phyloP scores from a whole-genome alignment of 169 alveolate genomes.

The Cryptosporidium sp. region DNA sequence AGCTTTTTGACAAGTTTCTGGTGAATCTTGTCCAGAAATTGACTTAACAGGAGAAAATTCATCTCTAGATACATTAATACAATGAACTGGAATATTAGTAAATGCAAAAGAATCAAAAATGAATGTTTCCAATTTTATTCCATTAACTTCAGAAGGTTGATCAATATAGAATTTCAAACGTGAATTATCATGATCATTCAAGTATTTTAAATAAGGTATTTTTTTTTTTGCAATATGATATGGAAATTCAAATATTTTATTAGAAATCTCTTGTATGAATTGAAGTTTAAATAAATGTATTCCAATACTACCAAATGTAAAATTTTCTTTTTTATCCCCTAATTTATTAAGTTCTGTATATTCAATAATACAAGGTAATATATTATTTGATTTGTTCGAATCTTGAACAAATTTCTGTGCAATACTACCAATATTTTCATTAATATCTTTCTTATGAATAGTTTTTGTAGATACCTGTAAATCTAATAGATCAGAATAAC shows the following conservation, averaged over 20 bases:
- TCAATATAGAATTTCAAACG: conserved; percentile 11
- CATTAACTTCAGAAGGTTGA: conserved; percentile 79
- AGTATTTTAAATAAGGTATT: conserved; percentile 66
- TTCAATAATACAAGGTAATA: conserved; percentile 81
- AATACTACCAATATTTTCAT: conserved; percentile 76
- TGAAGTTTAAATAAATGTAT: conserved; percentile 79
- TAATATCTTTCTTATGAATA: conserved; percentile 44
- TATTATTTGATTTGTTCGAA: conserved; percentile 68
- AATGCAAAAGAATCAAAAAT: conserved; percentile 81
- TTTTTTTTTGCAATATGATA: conserved; percentile 85
- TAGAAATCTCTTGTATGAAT: conserved; percentile 62
- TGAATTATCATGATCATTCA: neutral
- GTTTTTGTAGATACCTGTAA: conserved; percentile 81
- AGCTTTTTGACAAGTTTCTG: conserved; percentile 67
- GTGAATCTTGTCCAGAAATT: conserved; percentile 83
- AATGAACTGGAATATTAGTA: conserved; percentile 75
- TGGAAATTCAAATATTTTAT: conserved; percentile 7
- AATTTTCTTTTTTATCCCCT: conserved; percentile 49
- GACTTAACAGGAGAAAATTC: conserved; percentile 89
- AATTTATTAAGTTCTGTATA: conserved; percentile 83
- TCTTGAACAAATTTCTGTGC: conserved; percentile 34
- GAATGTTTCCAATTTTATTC: conserved; percentile 84
- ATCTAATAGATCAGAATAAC: conserved; percentile 77
- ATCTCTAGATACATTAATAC: conserved; percentile 78
- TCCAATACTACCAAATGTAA: conserved; percentile 80